These are phyloP conservation scores for Blastobotrys aristatus DNA, from an alignment of 1,139 yeast species.

Conservation along the genomic window DNA sequence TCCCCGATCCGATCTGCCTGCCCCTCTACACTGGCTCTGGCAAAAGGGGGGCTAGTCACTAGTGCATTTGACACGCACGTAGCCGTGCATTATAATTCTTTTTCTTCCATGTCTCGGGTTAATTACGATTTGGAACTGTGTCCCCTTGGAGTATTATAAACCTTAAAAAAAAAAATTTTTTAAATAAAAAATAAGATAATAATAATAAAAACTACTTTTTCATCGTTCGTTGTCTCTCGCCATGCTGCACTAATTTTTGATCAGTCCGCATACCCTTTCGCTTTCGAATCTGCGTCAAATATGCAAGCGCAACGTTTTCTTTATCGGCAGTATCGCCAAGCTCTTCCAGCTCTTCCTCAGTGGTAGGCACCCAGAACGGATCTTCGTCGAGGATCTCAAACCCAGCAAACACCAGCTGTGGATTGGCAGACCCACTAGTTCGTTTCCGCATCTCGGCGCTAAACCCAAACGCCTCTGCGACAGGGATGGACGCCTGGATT, in stretches of 20 bases:
- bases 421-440: slow-evolving; percentile 96
- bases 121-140: too few relatives aligned
- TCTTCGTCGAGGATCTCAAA: slow-evolving; percentile 82
- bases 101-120: too few relatives aligned
- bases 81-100: too few relatives aligned
- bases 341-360: slow-evolving; percentile 93
- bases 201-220: slow-evolving; percentile 25
- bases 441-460: slow-evolving; percentile 90
- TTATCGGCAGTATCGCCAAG: slow-evolving; percentile 89
- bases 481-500: slow-evolving; percentile 81
- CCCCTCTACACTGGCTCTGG: too few relatives aligned
- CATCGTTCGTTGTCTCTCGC: slow-evolving; percentile 83
- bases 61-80: too few relatives aligned
- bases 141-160: too few relatives aligned
- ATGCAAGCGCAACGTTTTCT: slow-evolving; percentile 82
- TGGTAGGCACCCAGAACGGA: slow-evolving; percentile 99
- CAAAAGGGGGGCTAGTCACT: too few relatives aligned
- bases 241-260: slow-evolving; percentile 83
- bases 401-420: slow-evolving; percentile 88
- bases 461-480: slow-evolving; percentile 94
- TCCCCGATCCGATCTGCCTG: too few relatives aligned
- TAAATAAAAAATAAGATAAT: too few relatives aligned
- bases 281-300: slow-evolving; percentile 75
- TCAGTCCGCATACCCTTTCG: slow-evolving; percentile 88
- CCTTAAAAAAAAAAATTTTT: too few relatives aligned